phyloP scores from a whole-genome alignment of 2,329 filamentous ascomycete species.

The Tolypocladium endophyticum region DNA sequence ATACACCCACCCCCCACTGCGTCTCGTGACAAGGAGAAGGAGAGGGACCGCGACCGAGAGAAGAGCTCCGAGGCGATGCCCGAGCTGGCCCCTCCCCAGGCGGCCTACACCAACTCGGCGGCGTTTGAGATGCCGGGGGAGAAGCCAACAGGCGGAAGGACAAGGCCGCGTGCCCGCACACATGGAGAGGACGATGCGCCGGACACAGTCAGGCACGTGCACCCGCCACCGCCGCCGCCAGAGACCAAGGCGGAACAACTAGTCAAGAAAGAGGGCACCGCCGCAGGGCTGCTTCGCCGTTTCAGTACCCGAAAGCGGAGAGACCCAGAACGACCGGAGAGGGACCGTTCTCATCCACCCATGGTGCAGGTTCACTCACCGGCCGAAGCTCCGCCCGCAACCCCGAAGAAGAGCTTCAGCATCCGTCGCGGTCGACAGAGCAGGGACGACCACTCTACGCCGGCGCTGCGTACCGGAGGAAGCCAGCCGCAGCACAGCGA shows the following conservation, averaged over 20 bases:
- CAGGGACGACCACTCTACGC: conserved; percentile 36
- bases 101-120: conserved; percentile 78
- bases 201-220: conserved; percentile 35
- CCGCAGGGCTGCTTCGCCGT: conserved; percentile 71
- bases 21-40: conserved; percentile 19
- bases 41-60: conserved; percentile 16
- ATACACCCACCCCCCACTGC: conserved; percentile 35
- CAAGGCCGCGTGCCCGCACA: conserved; percentile 76
- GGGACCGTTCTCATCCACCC: conserved; percentile 59
- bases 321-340: conserved; percentile 53
- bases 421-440: conserved; percentile 53
- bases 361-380: conserved; percentile 71
- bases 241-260: conserved; percentile 50
- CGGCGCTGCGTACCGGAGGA: conserved; percentile 42
- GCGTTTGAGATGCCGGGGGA: conserved; percentile 85
- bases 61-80: conserved; percentile 45
- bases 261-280: conserved; percentile 76
- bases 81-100: conserved; percentile 70
- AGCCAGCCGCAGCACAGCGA: conserved; percentile 67
- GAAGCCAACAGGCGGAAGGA: conserved; percentile 72
- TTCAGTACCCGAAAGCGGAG: conserved; percentile 80
- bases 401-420: conserved; percentile 80
- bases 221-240: conserved; percentile 29
- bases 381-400: conserved; percentile 46
- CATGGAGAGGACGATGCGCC: conserved; percentile 88